Conservation (phyloP, 805 yeast genomes). For the Candida tibetensis region DNA sequence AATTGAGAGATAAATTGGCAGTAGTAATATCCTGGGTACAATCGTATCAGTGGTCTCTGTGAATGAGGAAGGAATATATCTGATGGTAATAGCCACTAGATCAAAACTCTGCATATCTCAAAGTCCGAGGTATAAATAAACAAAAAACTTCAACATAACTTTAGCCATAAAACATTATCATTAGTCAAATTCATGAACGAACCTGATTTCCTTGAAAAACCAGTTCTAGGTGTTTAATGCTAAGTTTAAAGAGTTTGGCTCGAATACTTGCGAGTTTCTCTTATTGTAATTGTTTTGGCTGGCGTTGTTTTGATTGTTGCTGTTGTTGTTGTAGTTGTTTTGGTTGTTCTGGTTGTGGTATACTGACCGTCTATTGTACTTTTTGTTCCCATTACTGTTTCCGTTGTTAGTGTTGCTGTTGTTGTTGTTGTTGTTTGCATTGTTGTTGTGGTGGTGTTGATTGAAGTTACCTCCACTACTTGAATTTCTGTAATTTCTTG, state of each 20-base stretch:
- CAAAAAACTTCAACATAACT: background rate
- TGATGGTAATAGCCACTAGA: no score
- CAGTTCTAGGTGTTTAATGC: slow-evolving; percentile 9
- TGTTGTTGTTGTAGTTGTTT: slow-evolving; percentile 12
- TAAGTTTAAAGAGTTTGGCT: slow-evolving; percentile 11
- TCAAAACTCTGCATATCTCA: no score
- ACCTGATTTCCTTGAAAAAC: slow-evolving; percentile 1
- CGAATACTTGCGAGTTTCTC: slow-evolving; percentile 13
- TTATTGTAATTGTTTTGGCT: slow-evolving; percentile 9
- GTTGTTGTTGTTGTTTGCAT: slow-evolving; percentile 10
- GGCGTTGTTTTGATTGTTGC: slow-evolving; percentile 4
- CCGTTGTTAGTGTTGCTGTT: slow-evolving; percentile 11
- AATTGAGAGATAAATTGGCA: slow-evolving; percentile 3
- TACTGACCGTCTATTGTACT: slow-evolving; percentile 31
- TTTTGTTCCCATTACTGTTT: slow-evolving; percentile 14
- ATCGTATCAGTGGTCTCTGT: background rate
- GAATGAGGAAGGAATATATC: no score
- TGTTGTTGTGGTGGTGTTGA: slow-evolving; percentile 7
- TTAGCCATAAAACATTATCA: background rate
- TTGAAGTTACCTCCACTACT: slow-evolving; percentile 1
- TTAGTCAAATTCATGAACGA: slow-evolving; percentile 1
- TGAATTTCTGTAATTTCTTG: slow-evolving; percentile 7
- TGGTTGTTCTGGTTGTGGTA: slow-evolving; percentile 29
- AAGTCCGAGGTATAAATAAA: no score
- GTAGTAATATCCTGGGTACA: background rate